Conservation (phyloP, 768 basidiomycete species). For the Podaxis sp. region DNA sequence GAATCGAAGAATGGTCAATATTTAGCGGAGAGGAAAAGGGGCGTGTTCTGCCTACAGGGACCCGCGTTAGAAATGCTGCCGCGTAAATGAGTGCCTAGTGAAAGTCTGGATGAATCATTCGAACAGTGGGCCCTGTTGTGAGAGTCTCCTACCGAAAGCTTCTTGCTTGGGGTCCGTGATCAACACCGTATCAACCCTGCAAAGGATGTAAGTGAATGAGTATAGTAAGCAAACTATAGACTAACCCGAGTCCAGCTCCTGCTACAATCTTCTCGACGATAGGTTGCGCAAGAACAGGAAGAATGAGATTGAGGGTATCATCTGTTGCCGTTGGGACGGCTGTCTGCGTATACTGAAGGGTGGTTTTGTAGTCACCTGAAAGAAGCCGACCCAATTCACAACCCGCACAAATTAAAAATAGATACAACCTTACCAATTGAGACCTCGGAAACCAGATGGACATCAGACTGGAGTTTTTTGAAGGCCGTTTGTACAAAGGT, state of each 20-base stretch:
- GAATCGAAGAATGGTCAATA: slow-evolving; percentile 7
- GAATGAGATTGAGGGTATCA: slow-evolving; percentile 56
- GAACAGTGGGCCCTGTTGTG: background rate
- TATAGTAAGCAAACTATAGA: background rate
- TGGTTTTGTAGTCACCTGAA: slow-evolving; percentile 64
- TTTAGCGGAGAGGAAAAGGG: background rate
- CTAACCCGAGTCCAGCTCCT: slow-evolving; percentile 49
- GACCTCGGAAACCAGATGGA: slow-evolving; percentile 53
- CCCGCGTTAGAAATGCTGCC: slow-evolving; percentile 71
- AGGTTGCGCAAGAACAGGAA: slow-evolving; percentile 69
- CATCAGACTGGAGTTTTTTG: slow-evolving; percentile 60
- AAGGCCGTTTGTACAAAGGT: slow-evolving; percentile 67
- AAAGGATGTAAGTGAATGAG: background rate
- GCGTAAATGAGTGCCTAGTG: slow-evolving; percentile 48
- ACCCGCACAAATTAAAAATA: background rate
- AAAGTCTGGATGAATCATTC: slow-evolving; percentile 1
- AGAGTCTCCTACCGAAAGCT: slow-evolving; percentile 49
- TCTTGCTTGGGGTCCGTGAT: slow-evolving; percentile 58
- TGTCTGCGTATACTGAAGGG: slow-evolving; percentile 58
- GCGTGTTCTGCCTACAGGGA: slow-evolving; percentile 51
- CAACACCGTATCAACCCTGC: slow-evolving; percentile 57
- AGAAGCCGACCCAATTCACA: background rate
- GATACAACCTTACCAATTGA: slow-evolving; percentile 46
- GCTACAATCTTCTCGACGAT: slow-evolving; percentile 74
- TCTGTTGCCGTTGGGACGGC: slow-evolving; percentile 61